Base-by-base conservation (phyloP, 2,329 filamentous ascomycete genomes). In the Dactylellina sp. region DNA sequence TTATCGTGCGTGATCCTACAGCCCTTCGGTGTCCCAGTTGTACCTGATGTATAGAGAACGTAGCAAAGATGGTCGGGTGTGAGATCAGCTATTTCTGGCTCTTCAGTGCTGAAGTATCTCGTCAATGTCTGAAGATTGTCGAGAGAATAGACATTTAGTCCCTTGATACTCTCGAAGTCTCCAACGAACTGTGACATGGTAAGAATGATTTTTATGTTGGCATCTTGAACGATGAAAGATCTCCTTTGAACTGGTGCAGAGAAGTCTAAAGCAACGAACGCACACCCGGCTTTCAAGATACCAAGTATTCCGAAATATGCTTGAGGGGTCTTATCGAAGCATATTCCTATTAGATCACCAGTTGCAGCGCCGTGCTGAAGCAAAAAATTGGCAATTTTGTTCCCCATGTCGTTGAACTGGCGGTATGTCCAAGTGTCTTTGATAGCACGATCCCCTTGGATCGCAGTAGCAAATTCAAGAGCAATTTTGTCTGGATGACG, bases 1-100 rank as follows among this genome's bases (percentile, higher is more conserved):
- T 96, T 97, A 57, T 92, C 88, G 78, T 97, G 93, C 0, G 91
- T 96, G 50, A 97, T 88, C 70, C 95, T 88, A 77, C 93, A 97
- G 1, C 92, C 92, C 78, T 96, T 96, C 0, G 93, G 92, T 0
- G 88, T 91, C 1, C 92, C 92, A 0, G 92, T 96, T 0, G 92
- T 96, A 2, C 65, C 78, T 2, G 91, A 94, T 0, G 92, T 96
- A 80, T 96, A 96, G 0, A 96, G 84, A 70, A 91, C 94, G 79
- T 96, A 96, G 77, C 89, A 92, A 0, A 88, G 87, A 76, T 89
- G 86, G 20, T 85, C 82, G 2, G 86, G 81, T 1, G 80, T 77
- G 47, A 78, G 62, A 56, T 77, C 76, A 11, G n/a, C 12, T 18
- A 77, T 56, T 16, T 71, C 57, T 18, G 76, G 64, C 81, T 79